Evolutionary conservation across 768 basidiomycete species (phyloP).

Genomic region (Hygrocybe coccinea): DNA sequence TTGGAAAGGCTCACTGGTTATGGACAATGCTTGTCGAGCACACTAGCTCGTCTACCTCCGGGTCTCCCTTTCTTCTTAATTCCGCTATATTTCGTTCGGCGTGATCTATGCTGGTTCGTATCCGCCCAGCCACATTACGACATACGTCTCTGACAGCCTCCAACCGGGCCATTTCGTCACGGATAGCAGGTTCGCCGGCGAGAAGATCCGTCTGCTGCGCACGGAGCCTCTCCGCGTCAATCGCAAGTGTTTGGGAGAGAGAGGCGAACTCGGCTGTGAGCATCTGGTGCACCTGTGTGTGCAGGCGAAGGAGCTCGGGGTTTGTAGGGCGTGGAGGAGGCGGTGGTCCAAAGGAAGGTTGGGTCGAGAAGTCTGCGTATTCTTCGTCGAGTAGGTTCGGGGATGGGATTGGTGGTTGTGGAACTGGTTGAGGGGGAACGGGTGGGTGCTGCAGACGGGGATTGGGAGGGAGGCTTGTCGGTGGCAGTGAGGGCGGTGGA

Average conservation of each 20-base stretch:
- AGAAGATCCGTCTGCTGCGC: conserved; percentile 81
- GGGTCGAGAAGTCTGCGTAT: conserved; percentile 19
- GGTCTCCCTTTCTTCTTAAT: conserved; percentile 78
- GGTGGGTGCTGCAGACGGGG: too few species aligned
- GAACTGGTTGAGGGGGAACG: neutral
- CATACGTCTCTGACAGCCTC: conserved; percentile 94
- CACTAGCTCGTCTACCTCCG: conserved; percentile 92
- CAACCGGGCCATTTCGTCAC: conserved; percentile 92
- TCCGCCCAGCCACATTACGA: conserved; percentile 63
- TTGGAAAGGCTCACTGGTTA: conserved; percentile 75
- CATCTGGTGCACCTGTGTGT: conserved; percentile 71
- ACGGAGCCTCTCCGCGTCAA: conserved; percentile 71
- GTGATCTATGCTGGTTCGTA: conserved; percentile 56
- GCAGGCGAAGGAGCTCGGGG: conserved; percentile 80
- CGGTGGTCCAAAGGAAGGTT: conserved; percentile 17
- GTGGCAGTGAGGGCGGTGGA: conserved; percentile 1
- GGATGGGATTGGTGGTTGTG: neutral
- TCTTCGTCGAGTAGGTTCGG: conserved; percentile 69
- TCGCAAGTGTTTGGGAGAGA: conserved; percentile 56
- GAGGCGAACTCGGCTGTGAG: conserved; percentile 66
- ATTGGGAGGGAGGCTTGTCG: conserved; percentile 13
- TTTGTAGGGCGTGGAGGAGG: conserved; percentile 83
- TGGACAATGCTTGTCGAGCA: conserved; percentile 95
- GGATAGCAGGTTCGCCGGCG: conserved; percentile 87
- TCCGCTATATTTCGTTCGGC: conserved; percentile 75